These are phyloP conservation scores for Phytopythium delawarense DNA, from an alignment of 352 stramenopile species.

Conservation along the genomic window DNA sequence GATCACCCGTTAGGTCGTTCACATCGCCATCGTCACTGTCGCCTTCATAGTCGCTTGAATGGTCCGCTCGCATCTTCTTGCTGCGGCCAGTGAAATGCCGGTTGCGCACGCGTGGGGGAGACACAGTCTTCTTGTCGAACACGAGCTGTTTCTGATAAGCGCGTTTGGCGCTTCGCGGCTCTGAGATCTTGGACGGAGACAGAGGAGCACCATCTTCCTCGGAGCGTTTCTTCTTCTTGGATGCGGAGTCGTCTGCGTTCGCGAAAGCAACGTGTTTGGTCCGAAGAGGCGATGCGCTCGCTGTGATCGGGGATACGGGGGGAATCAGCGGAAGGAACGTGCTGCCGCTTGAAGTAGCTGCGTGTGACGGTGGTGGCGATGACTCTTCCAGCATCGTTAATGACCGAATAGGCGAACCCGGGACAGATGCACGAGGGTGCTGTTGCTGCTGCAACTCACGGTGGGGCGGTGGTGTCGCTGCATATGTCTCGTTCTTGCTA, in stretches of 20 bases:
- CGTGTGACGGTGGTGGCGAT: neutral
- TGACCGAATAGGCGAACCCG: slow-evolving; percentile 21
- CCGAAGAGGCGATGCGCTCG: slow-evolving; percentile 10
- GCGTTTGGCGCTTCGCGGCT: slow-evolving; percentile 3
- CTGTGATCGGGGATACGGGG: slow-evolving; percentile 50
- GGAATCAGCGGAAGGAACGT: slow-evolving; percentile 29
- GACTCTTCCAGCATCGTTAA: neutral
- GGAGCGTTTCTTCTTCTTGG: neutral
- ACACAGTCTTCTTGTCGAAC: slow-evolving; percentile 23
- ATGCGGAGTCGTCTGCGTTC: neutral
- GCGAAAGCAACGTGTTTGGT: slow-evolving; percentile 37
- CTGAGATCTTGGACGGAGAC: neutral
- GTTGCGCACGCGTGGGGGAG: slow-evolving; percentile 33
- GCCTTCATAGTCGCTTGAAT: neutral
- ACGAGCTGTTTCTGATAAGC: slow-evolving; percentile 12
- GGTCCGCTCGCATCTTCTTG: neutral
- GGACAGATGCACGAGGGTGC: slow-evolving; percentile 8
- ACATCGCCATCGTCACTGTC: slow-evolving; percentile 8
- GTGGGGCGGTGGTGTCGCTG: neutral
- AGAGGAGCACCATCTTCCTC: neutral
- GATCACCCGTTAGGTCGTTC: slow-evolving; percentile 1
- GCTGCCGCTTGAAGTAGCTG: neutral
- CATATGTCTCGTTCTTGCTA: neutral
- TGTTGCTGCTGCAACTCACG: neutral
- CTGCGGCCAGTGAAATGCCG: slow-evolving; percentile 18